A percentile compares a stretch with the other conserved stretches of the same genome.
These are phyloP conservation scores for Candida alai DNA, from an alignment of 805 yeast genomes.

Conservation along the genomic window DNA sequence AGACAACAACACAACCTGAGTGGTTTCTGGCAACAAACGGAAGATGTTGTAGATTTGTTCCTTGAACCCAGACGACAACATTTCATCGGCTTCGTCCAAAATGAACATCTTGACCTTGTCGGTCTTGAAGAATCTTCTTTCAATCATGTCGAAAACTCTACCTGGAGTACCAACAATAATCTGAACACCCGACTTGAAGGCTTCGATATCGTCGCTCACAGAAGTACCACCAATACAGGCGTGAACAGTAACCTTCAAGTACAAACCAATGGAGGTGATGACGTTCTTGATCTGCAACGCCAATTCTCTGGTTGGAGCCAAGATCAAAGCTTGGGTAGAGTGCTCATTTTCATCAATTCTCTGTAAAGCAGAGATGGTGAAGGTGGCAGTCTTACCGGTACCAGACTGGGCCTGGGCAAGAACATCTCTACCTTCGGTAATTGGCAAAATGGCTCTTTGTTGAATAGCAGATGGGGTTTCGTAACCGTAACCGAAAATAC, in stretches of 20 bases:
- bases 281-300: conserved; percentile 96
- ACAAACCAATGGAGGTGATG: conserved; percentile 82
- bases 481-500: conserved; percentile 78
- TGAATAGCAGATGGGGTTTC: conserved; percentile 82
- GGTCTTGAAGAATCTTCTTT: conserved; percentile 79
- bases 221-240: conserved; percentile 98
- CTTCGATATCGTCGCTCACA: conserved; percentile 81
- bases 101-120: conserved; percentile 88
- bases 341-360: conserved; percentile 68
- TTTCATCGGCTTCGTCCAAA: conserved; percentile 97
- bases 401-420: conserved; percentile 89
- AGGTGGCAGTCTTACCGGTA: conserved; percentile 89
- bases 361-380: conserved; percentile 69
- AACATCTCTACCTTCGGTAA: conserved; percentile 67
- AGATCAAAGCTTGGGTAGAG: conserved; percentile 86
- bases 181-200: conserved; percentile 82
- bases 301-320: conserved; percentile 97
- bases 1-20: conserved; percentile 91
- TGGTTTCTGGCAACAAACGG: conserved; percentile 78
- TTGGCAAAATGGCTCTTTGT: conserved; percentile 74
- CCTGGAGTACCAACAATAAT: conserved; percentile 98
- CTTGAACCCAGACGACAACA: conserved; percentile 89
- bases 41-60: conserved; percentile 94
- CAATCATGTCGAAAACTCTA: conserved; percentile 93
- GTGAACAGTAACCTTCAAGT: conserved; percentile 87